Conservation (phyloP, 2,329 filamentous ascomycete genomes). For the Parastagonospora avenae region DNA sequence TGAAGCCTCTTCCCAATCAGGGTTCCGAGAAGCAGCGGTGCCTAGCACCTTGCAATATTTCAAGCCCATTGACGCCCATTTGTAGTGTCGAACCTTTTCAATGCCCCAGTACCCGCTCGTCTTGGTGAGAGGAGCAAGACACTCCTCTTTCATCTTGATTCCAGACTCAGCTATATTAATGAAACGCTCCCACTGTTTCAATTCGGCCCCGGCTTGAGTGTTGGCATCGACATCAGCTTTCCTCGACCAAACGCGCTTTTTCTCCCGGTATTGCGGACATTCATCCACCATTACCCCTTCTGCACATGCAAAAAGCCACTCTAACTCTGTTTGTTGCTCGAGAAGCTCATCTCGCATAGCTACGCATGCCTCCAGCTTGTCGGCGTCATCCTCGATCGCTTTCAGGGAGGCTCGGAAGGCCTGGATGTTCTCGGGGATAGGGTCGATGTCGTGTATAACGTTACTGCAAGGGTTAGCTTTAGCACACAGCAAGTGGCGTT, state of each 20-base stretch:
- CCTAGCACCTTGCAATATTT: slow-evolving; percentile 16
- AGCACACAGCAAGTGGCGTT: background rate
- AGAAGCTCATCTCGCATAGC: slow-evolving; percentile 6
- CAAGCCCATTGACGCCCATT: slow-evolving; percentile 9
- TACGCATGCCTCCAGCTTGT: slow-evolving; percentile 7
- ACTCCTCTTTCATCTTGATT: slow-evolving; percentile 6
- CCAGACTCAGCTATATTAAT: slow-evolving; percentile 7
- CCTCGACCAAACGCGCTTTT: background rate
- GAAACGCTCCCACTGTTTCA: slow-evolving; percentile 16
- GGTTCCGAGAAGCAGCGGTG: slow-evolving; percentile 9
- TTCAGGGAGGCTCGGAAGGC: slow-evolving; percentile 5
- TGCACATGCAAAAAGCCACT: slow-evolving; percentile 6
- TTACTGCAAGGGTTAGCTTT: slow-evolving; percentile 1
- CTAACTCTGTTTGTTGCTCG: slow-evolving; percentile 3
- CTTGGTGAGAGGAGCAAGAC: slow-evolving; percentile 16
- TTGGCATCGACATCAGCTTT: background rate
- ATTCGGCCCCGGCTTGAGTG: too few relatives aligned
- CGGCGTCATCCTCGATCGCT: slow-evolving; percentile 1
- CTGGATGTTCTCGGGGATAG: background rate
- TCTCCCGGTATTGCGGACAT: slow-evolving; percentile 1
- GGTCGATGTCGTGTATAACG: background rate
- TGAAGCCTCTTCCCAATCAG: slow-evolving; percentile 9
- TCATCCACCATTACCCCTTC: slow-evolving; percentile 4
- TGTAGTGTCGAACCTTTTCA: slow-evolving; percentile 13
- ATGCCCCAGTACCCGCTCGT: slow-evolving; percentile 11